Percentiles rank a stretch among this genome's conserved stretches.
Conservation (phyloP, 768 basidiomycete species). For the Lactarius akahatsu region DNA sequence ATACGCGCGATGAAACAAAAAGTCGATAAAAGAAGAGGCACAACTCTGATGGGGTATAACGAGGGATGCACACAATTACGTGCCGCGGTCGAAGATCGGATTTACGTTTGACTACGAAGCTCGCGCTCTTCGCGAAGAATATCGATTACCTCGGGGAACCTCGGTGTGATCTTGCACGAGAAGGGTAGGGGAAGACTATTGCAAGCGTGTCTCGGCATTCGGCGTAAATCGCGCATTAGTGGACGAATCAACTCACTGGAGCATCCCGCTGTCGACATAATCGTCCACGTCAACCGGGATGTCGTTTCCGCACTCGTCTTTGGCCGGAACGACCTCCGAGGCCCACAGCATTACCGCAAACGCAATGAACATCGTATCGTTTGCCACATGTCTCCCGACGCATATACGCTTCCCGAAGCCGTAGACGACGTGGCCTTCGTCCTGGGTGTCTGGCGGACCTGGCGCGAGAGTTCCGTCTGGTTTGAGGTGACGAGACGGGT, state of each 20-base stretch:
- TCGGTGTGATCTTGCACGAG: constrained; percentile 28
- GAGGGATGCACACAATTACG: background rate
- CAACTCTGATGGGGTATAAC: constrained; percentile 1
- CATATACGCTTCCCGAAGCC: constrained; percentile 39
- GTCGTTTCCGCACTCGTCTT: constrained; percentile 22
- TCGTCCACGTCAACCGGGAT: constrained; percentile 24
- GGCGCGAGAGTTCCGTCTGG: constrained; percentile 31
- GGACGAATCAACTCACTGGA: constrained; percentile 25
- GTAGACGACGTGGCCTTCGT: constrained; percentile 35
- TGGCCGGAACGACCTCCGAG: constrained; percentile 26
- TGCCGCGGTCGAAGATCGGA: background rate
- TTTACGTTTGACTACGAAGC: constrained; percentile 14
- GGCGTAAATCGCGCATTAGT: background rate
- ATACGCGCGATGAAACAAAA: background rate
- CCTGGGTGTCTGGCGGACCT: constrained; percentile 33
- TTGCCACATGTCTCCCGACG: constrained; percentile 38
- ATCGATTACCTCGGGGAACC: constrained; percentile 27
- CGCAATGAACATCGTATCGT: constrained; percentile 38
- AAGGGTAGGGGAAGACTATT: constrained; percentile 30
- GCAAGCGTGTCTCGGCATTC: background rate
- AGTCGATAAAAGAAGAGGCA: background rate
- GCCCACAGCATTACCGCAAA: constrained; percentile 37
- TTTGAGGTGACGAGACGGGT: constrained; percentile 34
- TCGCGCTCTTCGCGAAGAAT: constrained; percentile 24
- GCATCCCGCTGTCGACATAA: constrained; percentile 27